Base-by-base conservation (phyloP, 1,284 basidiomycete species). In the Ganoderma leucocontextum region DNA sequence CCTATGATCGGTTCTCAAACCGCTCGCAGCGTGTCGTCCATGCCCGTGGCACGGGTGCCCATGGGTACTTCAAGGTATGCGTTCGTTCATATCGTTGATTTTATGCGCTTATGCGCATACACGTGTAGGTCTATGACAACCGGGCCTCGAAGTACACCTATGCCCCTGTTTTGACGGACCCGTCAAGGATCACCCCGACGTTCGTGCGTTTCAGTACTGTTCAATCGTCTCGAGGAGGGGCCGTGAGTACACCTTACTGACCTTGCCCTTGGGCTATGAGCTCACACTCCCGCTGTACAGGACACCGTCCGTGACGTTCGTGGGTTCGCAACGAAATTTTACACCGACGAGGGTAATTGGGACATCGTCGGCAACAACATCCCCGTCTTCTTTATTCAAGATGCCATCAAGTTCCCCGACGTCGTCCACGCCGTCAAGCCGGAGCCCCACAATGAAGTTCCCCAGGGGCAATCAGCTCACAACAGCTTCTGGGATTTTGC, bases 401-500 rank as follows among this genome's bases (percentile, higher is more conserved):
- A 92, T 70, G 90, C 91, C 0, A 90, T 95, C 79, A 93, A 95
- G 77, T 96, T 95, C 76, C 90, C 91, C 17, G 94, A 95, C 75
- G 81, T 96, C 63, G 84, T 95, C 52, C 94, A 95, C 76, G 90
- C 93, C 67, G 88, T 91, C 36, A 92, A 93, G 75, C 92, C 93
- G 1, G 93, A 94, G 76, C 94, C 94, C 3, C 86, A 94, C 61
- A 91, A 91, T 69, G 92, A 94, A 74, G 86, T 92, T 0, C 86
- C 86, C 5, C 84, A 85, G 63, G 89, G 86, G 2, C 90, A 91
- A 74, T 38, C 57, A 13, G 90, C 90, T n/a, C 92, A 93, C 72
- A 93, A 95, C 78, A 95, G 94, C 76, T 92, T 94, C 71, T 95
- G 93, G 93, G 94, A 95, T 76, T 94, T 91, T 74, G 86, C 86